phyloP scores from a whole-genome alignment of 192 early-diverging fungal genomes.

The Dispira simplex region DNA sequence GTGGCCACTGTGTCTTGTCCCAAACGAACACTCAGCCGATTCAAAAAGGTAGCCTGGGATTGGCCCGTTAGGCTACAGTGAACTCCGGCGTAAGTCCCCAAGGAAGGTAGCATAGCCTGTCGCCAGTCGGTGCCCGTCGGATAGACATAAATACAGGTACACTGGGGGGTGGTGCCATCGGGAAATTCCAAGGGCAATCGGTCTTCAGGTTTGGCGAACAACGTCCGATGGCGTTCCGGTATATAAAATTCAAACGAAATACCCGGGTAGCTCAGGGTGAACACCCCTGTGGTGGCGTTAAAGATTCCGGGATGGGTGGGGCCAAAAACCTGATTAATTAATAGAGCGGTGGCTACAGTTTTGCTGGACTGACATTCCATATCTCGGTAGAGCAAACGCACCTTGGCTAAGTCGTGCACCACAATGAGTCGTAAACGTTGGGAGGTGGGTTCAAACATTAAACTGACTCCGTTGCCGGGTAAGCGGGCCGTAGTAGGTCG shows the following conservation, averaged over 20 bases:
- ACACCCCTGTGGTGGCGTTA: slow-evolving; percentile 27
- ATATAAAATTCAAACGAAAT: slow-evolving; percentile 57
- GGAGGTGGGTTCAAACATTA: slow-evolving; percentile 35
- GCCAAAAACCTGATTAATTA: slow-evolving; percentile 56
- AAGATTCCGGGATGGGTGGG: slow-evolving; percentile 48
- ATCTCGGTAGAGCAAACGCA: slow-evolving; percentile 35
- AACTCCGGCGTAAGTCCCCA: slow-evolving; percentile 19
- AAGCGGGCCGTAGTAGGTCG: no score
- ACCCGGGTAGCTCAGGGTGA: slow-evolving; percentile 58
- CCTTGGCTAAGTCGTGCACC: slow-evolving; percentile 37
- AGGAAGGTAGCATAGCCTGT: slow-evolving; percentile 21
- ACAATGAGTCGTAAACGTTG: slow-evolving; percentile 48
- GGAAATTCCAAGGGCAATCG: slow-evolving; percentile 56
- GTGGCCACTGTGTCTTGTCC: slow-evolving; percentile 23
- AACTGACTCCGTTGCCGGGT: slow-evolving; percentile 32
- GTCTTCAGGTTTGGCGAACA: slow-evolving; percentile 28
- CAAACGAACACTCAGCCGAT: slow-evolving; percentile 14
- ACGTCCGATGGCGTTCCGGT: slow-evolving; percentile 32
- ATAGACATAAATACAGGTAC: slow-evolving; percentile 41
- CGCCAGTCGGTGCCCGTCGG: slow-evolving; percentile 33
- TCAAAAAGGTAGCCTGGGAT: background rate
- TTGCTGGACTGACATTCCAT: slow-evolving; percentile 39
- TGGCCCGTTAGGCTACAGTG: slow-evolving; percentile 16
- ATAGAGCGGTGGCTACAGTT: slow-evolving; percentile 44
- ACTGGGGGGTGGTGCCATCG: slow-evolving; percentile 56